Conservation (phyloP, 306 rosid genomes). For the Fagus sylvatica region DNA sequence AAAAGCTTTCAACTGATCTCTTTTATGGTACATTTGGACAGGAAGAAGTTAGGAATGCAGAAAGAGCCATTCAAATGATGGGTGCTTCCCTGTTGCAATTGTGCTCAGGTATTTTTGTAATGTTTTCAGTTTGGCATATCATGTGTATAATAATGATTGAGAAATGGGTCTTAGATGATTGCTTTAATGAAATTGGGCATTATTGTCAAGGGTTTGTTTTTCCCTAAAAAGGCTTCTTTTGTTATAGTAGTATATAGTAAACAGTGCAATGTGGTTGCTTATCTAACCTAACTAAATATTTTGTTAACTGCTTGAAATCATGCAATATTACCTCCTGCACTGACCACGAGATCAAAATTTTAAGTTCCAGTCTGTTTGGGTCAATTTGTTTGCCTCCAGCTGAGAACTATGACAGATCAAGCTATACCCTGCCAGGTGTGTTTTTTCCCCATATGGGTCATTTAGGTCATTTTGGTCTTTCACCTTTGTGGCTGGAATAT, state of each 20-base stretch:
- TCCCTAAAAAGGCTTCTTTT: not conserved
- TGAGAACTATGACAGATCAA: not conserved
- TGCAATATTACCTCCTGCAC: not conserved
- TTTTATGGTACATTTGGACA: slow-evolving; percentile 28
- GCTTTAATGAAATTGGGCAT: not conserved
- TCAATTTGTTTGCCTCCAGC: not conserved
- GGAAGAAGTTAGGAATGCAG: slow-evolving; percentile 85
- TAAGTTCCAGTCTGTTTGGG: not conserved
- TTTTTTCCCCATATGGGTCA: too few relatives aligned
- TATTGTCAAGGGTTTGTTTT: not conserved
- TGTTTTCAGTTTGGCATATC: not conserved
- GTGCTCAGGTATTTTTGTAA: slow-evolving; percentile 56
- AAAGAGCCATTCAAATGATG: slow-evolving; percentile 71
- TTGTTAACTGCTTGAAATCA: not conserved
- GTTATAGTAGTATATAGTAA: not conserved
- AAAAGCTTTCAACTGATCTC: slow-evolving; percentile 8
- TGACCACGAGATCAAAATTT: not conserved
- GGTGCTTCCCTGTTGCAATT: slow-evolving; percentile 74
- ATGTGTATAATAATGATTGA: not conserved
- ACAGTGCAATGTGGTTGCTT: not conserved
- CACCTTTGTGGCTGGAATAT: too few relatives aligned
- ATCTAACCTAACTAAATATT: not conserved
- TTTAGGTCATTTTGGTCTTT: too few relatives aligned
- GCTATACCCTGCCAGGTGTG: too few relatives aligned
- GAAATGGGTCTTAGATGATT: slow-evolving; percentile 1